Conservation (phyloP, 2,329 filamentous ascomycete species). For the Beauveria caledonica region DNA sequence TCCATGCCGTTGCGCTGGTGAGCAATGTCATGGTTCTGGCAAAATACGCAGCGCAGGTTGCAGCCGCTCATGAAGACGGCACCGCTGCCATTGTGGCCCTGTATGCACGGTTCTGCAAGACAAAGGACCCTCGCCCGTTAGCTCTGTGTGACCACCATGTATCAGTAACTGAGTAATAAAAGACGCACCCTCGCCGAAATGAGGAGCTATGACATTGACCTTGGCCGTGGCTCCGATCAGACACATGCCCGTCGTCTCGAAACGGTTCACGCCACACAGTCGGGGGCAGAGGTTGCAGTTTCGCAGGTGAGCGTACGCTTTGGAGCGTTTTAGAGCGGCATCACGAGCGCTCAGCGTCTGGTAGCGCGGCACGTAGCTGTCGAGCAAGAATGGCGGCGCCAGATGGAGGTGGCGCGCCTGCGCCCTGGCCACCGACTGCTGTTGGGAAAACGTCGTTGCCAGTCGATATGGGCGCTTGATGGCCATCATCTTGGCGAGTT, state of each 20-base stretch:
- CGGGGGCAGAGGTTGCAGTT: conserved; percentile 79
- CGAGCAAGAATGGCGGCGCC: conserved; percentile 60
- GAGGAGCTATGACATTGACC: conserved; percentile 77
- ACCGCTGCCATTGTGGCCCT: conserved; percentile 73
- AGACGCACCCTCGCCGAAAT: conserved; percentile 62
- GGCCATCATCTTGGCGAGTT: not conserved
- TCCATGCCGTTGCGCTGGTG: conserved; percentile 77
- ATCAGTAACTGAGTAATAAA: too few species aligned
- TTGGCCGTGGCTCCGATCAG: conserved; percentile 69
- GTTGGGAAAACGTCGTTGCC: not conserved
- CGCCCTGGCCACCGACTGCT: not conserved
- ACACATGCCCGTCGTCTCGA: conserved; percentile 68
- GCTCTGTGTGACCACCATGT: not conserved
- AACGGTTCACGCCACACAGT: conserved; percentile 72
- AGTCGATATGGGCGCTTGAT: not conserved
- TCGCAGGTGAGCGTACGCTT: conserved; percentile 64
- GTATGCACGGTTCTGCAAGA: conserved; percentile 63
- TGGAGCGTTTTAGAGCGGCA: conserved; percentile 62
- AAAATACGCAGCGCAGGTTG: conserved; percentile 67
- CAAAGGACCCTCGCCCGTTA: not conserved
- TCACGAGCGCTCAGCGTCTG: conserved; percentile 59
- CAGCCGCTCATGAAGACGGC: conserved; percentile 74
- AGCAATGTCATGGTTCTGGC: conserved; percentile 77
- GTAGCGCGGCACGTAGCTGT: conserved; percentile 67
- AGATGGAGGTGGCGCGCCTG: conserved; percentile 35